Evolutionary conservation across 1,284 basidiomycete genomes (phyloP), one percentile per base, ranked within the genome.

Genomic region (Bjerkandera adusta): DNA sequence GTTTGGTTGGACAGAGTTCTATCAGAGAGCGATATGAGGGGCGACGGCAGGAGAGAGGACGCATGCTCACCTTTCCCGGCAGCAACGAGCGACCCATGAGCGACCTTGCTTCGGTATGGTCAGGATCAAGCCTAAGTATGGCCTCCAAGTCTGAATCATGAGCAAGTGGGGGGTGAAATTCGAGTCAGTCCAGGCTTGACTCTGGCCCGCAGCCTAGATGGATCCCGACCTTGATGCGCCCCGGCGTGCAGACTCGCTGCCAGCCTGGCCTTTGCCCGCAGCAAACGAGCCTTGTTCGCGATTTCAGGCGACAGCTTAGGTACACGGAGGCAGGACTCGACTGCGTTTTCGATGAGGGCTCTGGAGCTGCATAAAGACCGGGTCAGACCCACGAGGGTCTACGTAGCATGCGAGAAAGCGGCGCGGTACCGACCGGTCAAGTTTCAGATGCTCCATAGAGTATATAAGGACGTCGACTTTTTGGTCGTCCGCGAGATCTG

Each of bases 341-440:
- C 81, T 45, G 82, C 83, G 60, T 85, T 86, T 68, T 87, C 84
- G 67, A 85, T 76, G 61, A 79, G 70, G 16, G 75, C 75, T 67
- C 79, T 77, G 63, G 75, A 81, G 49, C 75, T 81, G 49, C 39
- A 49, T 52, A 44, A 5, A 43, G 37, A 29, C 24, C 29, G 5
- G 40, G 30, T 27, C 27, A 42, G 38, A 16, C 16, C n/a, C n/a
- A n/a, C n/a, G n/a, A n/a, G n/a, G 6, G 39, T 6, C 29, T 8
- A 20, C 12, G 29, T 27, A 32, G 6, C 24, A 26, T 3, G n/a
- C 26, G 13, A 44, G 36, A 13, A 38, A 20, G 22, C 24, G 48
- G 43, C 30, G 36, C 32, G 45, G 34, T 22, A 57, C 60, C 50
- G 54, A 64, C 54, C 63, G 57, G 45, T 58, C 56, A 40, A 57